Base-by-base conservation (phyloP, 352 stramenopile genomes). In the Globisporangium ultimum region DNA sequence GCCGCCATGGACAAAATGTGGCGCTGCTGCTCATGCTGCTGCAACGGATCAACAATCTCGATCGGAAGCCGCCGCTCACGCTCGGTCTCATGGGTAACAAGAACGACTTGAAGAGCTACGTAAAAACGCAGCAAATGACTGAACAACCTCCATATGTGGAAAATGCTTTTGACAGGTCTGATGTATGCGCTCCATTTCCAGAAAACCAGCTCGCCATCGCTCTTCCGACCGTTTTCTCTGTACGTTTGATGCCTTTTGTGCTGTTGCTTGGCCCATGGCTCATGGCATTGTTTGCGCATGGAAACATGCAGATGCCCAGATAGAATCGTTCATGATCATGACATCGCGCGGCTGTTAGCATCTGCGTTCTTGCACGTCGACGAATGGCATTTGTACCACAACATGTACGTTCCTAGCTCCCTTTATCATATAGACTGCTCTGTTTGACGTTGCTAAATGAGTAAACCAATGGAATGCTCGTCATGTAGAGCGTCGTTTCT, bases 301-400 rank as follows among this genome's bases (percentile, higher is more conserved):
- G 10, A n/a, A 36, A 36, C 8, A 36, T 36, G 28, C 60, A 96
- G 86, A 50, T 96, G 87, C 63, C 84, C 85, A 2, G 74, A 82
- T 32, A 67, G 74, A 60, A 69, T 91, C 18, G 48, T 88, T 36
- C 55, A 60, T 13, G 61, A 68, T 11, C 61, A 50, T 7, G 67
- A 89, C 11, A 45, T 79, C 38, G 60, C 63, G 21, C 63, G 85
- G 22, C 53, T 97, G 8, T 47, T 96, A 17, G 47, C 74, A 4
- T 91, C 89, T 4, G 84, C 73, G 14, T 87, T 97, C 41, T 66
- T 97, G 2, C 90, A 97, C 66, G 67, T 67, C 2, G 78, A 96
- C 40, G 88, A 97, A 32, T 71, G 89, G 53, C 75, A 97, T 63
- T 60, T 97, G 13, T 97, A 95, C 64, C 83, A 97, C 67, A 97